Evolutionary conservation across 345 rosid genomes (phyloP), one percentile per base, ranked within the genome.

Genomic region (Euphorbia peplus): DNA sequence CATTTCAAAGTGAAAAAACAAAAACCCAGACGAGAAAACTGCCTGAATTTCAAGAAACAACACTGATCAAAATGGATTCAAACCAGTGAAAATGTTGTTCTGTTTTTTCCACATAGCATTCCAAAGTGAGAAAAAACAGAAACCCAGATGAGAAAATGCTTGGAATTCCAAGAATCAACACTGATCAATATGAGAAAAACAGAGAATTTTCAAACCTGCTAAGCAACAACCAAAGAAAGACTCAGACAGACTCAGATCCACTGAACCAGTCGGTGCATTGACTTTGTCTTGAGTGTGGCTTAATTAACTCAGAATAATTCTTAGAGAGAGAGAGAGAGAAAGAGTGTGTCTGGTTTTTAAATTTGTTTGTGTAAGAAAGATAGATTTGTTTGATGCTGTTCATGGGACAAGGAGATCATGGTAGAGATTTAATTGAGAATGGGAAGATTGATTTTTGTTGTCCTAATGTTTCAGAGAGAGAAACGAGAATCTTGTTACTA

Each of bases 181-280:
- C 32, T 0, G 51, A 69, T 15, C 12, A 62, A 68, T 56, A 56
- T 28, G n/a, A 8, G 1, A 50, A 67, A 51, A 25, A 12, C 3
- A 35, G 9, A 12, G 13, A 25, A 39, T 37, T 16, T 61, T 60
- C 19, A 41, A 24, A 70, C 73, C 67, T 37, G 68, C 57, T 55
- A 42, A 28, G 22, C 32, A 67, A 39, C 71, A 26, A 70, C n/a
- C 66, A 13, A 60, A 53, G n/a, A n/a, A n/a, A n/a, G n/a, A n/a
- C n/a, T n/a, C n/a, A n/a, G n/a, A n/a, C n/a, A n/a, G 46, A 72
- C 42, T 63, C 76, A 64, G 74, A 68, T 73, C 70, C 68, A 25
- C 53, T 44, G 48, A 15, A 58, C 18, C 56, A 70, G 74, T 63
- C 71, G 80, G 79, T 80, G 81, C 82, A 82, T 78, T 78, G 86